A percentile compares a stretch with the other conserved stretches of the same genome.
Evolutionary conservation across 2,329 filamentous ascomycete species (phyloP).

Genomic region (Ploettnerulaceae sp.): DNA sequence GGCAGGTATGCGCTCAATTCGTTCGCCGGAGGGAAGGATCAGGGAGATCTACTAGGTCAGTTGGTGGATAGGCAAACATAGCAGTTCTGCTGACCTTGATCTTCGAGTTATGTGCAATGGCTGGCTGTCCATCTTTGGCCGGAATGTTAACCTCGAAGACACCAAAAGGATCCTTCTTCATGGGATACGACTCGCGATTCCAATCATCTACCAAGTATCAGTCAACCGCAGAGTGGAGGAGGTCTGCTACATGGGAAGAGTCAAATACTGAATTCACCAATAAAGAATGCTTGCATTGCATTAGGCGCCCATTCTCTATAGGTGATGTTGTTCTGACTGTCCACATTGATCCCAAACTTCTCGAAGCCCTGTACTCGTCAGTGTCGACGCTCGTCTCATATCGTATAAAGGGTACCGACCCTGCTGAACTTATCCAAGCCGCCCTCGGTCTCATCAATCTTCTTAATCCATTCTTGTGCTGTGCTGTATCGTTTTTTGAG

Average conservation of each 20-base stretch:
- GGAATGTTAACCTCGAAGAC: conserved; percentile 81
- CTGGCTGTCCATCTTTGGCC: conserved; percentile 65
- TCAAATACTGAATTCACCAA: conserved; percentile 83
- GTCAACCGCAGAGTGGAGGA: conserved; percentile 11
- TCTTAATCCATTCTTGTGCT: conserved; percentile 81
- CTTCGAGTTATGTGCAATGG: conserved; percentile 90
- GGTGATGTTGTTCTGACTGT: conserved; percentile 74
- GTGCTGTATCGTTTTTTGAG: conserved; percentile 73
- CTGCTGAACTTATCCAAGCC: conserved; percentile 88
- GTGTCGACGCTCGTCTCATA: background rate
- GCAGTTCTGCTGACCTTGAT: conserved; percentile 63
- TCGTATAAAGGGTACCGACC: conserved; percentile 42
- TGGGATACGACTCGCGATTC: conserved; percentile 76
- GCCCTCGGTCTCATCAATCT: conserved; percentile 77
- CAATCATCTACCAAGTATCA: conserved; percentile 62
- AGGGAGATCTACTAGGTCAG: conserved; percentile 65
- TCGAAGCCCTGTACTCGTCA: conserved; percentile 64
- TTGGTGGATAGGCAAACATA: background rate
- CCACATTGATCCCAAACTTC: conserved; percentile 78
- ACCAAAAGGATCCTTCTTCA: conserved; percentile 81
- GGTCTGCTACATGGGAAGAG: conserved; percentile 11
- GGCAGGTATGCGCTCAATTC: conserved; percentile 81
- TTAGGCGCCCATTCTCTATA: conserved; percentile 98
- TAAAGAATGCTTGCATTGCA: conserved; percentile 75
- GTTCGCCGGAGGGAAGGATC: conserved; percentile 70